Base-by-base conservation (phyloP, 768 basidiomycete species). In the Termitomyces titanicus region DNA sequence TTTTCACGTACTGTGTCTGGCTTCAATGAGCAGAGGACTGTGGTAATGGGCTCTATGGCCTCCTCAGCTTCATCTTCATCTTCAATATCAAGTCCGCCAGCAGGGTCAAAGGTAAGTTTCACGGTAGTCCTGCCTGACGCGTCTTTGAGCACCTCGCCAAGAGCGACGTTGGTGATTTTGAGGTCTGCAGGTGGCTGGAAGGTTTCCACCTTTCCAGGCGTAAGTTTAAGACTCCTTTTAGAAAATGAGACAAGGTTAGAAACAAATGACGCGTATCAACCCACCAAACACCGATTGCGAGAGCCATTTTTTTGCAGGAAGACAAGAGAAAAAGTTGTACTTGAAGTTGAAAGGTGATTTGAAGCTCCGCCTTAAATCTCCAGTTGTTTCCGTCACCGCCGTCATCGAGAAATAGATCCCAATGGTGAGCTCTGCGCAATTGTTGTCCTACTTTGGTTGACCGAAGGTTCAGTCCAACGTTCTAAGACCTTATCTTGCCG, bases 401-500 rank as follows among this genome's bases (percentile, higher is more conserved):
- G 38, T 13, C 47, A 43, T 42, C 31, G 20, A 44, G 17, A 20
- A 54, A 7, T 17, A 42, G 44, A 58, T 56, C 61, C 66, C 61
- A 60, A 85, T 85, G 84, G 84, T 84, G 69, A 72, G 82, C 62
- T 38, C 18, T 45, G 44, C 31, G 34, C 40, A 35, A 43, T 20
- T 24, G n/a, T 20, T 34, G 2, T 43, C 27, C 33, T 48, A 17
- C 38, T 13, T 34, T 15, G 47, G 34, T 51, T 61, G 40, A 64
- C 24, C 46, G 25, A 31, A 13, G 17, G 25, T 47, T 2, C 63
- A 98, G 96, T 96, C 96, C 1, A 97, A 98, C 78, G 89, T 92
- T 6, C 79, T 98, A 44, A 82, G 96, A 66, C 95, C 96, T 3
- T 98, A 99, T 73, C 88, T 99, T 51, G 89, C 92, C 22, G 94